A percentile compares a stretch with the other conserved stretches of the same genome.
phyloP scores from a whole-genome alignment of 495 filamentous ascomycete species.

The Tuber borchii region DNA sequence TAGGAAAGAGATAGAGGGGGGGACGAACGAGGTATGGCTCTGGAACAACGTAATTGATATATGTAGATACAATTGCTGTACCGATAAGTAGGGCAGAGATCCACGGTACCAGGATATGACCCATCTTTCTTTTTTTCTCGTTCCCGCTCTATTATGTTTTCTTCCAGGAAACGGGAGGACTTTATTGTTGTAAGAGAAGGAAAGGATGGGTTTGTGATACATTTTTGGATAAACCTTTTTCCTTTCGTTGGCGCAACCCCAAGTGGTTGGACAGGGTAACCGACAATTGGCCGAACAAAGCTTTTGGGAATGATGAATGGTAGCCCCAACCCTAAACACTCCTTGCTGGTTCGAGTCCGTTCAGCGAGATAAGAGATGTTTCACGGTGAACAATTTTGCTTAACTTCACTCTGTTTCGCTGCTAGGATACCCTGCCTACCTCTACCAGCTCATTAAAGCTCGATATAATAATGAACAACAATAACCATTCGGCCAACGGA shows the following conservation, averaged over 20 bases:
- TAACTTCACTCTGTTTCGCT: background rate
- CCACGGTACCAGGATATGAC: conserved; percentile 21
- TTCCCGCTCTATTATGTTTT: background rate
- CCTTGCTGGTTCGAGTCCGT: background rate
- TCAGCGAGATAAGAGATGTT: background rate
- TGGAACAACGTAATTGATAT: conserved; percentile 49
- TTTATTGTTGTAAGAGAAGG: background rate
- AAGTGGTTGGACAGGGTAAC: background rate
- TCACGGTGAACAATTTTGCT: background rate
- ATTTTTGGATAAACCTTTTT: background rate
- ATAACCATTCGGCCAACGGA: conserved; percentile 10
- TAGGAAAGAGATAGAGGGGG: background rate
- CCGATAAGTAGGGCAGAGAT: conserved; percentile 19
- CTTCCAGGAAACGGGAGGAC: background rate
- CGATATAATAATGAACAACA: background rate
- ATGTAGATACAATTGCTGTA: conserved; percentile 18
- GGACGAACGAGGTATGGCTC: conserved; percentile 71
- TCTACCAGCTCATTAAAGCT: background rate
- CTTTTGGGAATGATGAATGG: background rate
- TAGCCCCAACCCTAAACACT: background rate
- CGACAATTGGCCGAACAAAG: background rate
- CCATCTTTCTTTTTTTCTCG: background rate
- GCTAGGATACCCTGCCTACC: background rate
- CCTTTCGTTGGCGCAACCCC: background rate
- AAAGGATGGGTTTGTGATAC: background rate